Evolutionary conservation across 2,329 filamentous ascomycete species (phyloP).

Genomic region (Sordariomycetes sp.): DNA sequence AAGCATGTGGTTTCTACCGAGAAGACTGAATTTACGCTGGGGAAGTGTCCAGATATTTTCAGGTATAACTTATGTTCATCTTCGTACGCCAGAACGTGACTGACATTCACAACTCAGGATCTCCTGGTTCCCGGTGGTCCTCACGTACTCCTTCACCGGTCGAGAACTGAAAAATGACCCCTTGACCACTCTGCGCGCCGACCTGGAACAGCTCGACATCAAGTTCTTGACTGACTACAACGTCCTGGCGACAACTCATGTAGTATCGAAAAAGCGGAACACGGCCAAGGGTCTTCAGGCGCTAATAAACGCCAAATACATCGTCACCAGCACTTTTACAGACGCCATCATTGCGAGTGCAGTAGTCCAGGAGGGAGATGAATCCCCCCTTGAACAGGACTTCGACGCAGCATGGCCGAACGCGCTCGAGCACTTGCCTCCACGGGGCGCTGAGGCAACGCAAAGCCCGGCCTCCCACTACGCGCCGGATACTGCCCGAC

Average conservation of each 20-base stretch:
- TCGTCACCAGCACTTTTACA: slow-evolving; percentile 64
- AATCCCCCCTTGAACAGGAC: slow-evolving; percentile 57
- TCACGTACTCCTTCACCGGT: slow-evolving; percentile 66
- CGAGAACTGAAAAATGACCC: slow-evolving; percentile 57
- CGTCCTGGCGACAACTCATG: slow-evolving; percentile 63
- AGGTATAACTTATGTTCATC: slow-evolving; percentile 23
- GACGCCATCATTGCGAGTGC: slow-evolving; percentile 55
- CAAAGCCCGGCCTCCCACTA: slow-evolving; percentile 57
- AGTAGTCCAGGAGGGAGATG: slow-evolving; percentile 33
- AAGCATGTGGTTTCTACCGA: slow-evolving; percentile 37
- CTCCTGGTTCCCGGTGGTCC: slow-evolving; percentile 66
- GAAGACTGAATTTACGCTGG: slow-evolving; percentile 56
- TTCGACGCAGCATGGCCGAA: slow-evolving; percentile 72
- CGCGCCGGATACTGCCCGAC: slow-evolving; percentile 50
- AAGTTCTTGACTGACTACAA: slow-evolving; percentile 69
- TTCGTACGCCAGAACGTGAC: not conserved
- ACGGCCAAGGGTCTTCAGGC: slow-evolving; percentile 78
- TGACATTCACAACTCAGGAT: slow-evolving; percentile 33
- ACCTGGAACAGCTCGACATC: slow-evolving; percentile 75
- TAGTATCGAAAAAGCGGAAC: slow-evolving; percentile 81
- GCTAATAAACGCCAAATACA: slow-evolving; percentile 64
- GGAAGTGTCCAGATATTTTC: slow-evolving; percentile 52
- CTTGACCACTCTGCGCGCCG: slow-evolving; percentile 44
- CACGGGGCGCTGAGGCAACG: slow-evolving; percentile 61
- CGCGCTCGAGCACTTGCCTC: slow-evolving; percentile 57